Base-by-base conservation (phyloP, 441 rosid species). In the Adansonia madagascariensis region DNA sequence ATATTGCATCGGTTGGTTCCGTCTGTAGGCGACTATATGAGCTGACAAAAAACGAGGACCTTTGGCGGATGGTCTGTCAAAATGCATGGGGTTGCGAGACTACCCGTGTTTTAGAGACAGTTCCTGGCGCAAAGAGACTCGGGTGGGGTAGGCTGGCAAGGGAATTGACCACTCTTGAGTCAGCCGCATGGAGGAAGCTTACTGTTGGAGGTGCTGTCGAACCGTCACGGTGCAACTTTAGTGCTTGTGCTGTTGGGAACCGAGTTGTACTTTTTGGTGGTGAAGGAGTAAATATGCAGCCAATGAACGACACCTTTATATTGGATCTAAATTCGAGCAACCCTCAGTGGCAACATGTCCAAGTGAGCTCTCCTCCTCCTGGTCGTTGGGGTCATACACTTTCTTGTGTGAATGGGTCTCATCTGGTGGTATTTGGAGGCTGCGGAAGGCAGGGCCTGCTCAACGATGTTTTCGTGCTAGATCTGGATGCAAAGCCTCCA, bases 301-400 rank as follows among this genome's bases (percentile, higher is more conserved):
- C 98, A 6, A 95, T 95, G 99, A 91, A 95, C 75, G 99, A 95
- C 80, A 95, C 98, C 2, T 93, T 95, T 82, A 94, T 95, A 17
- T 75, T 95, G 89, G 98, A 95, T 79, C 83, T 95, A 67, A 90
- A 89, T 80, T 88, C 98, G 8, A 90, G 83, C 77, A 88, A 80
- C 76, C 98, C 98, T 1, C 91, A 92, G 84, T 95, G 98, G 99
- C 87, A 91, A 77, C 92, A 90, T 43, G 94, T 94, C 80, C 89
- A 88, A 61, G 99, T 95, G 70, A 91, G 97, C 84, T 95, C 98
- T 66, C 94, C 99, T 59, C 99, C 99, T 35, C 99, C 98, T 17
- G 97, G 97, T 68, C 92, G 97, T n/a, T 95, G 99, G 99, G 98
- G 99, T 61, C 99, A 95, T 78, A 92, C 99, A 0, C 92, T 93